Base-by-base conservation (phyloP, 495 filamentous ascomycete genomes). In the Chaetomium cochliodes region DNA sequence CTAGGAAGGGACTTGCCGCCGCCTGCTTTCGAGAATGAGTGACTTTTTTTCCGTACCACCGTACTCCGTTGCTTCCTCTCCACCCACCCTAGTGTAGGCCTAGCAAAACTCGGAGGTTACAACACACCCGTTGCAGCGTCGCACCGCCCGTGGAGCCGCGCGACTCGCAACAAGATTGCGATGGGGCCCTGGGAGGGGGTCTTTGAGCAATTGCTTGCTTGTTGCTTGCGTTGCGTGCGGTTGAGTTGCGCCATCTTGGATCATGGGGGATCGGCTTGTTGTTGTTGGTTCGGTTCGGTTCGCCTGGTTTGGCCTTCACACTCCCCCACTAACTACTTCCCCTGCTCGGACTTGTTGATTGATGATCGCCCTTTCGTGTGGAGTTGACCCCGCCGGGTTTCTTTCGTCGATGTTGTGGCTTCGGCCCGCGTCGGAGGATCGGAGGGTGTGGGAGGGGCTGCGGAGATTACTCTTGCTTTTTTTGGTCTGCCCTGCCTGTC, bases 361-460 rank as follows among this genome's bases (percentile, higher is more conserved):
- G 41, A 4, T 44, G 41, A 44, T 44, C 41, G 13, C 41, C 41
- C 41, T 18, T 15, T 41, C 18, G 41, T 12, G 41, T 44, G 41
- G 41, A 44, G 41, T 44, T 44, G 16, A 5, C 41, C 41, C 41
- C 41, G 41, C 13, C 16, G 41, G 41, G 41, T 44, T 44, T 44
- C 41, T 6, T 15, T 16, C 8, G 13, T 16, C 8, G 13, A 41
- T 5, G 33, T n/a, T 49, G 44, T 49, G 44, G n/a, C 20, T 50
- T 50, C 47, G 47, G 47, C 47, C 47, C 47, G 47, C 47, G n/a
- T 50, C n/a, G 47, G 22, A 20, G 47, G 47, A 44, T 44, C 41
- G 41, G 41, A 44, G 41, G 13, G 41, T 37, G 6, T 37, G 33
- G 33, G 33, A 44, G 41, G 41, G 33, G 33, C 8, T 37, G 41